Percentiles rank a stretch among this genome's conserved stretches.
phyloP scores from a whole-genome alignment of 352 stramenopile species.

The Pythium scleroteichum region DNA sequence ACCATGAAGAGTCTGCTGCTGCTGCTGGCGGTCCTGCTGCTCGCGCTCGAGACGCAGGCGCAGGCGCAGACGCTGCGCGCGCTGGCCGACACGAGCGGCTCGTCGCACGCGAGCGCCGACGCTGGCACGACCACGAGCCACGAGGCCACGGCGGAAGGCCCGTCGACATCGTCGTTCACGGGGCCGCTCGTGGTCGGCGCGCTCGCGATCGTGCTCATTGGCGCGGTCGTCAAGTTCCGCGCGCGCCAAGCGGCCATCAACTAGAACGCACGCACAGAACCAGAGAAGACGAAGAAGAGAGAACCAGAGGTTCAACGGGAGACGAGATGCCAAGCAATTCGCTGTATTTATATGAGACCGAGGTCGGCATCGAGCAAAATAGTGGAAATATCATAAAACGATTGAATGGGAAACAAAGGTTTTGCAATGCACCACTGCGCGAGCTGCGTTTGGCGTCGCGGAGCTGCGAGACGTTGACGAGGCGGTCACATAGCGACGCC shows the following conservation, averaged over 20 bases:
- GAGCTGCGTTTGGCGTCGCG: too few species aligned
- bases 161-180: slow-evolving; percentile 31
- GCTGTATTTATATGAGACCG: slow-evolving; percentile 15
- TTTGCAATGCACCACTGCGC: too few species aligned
- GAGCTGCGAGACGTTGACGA: too few species aligned
- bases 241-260: slow-evolving; percentile 26
- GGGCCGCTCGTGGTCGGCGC: slow-evolving; percentile 46
- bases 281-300: not conserved
- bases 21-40: not conserved
- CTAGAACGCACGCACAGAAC: not conserved
- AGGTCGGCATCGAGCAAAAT: too few species aligned
- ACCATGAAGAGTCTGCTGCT: not conserved
- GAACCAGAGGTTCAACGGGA: not conserved
- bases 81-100: not conserved
- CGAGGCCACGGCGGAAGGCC: slow-evolving; percentile 10
- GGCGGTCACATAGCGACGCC: too few species aligned
- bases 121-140: slow-evolving; percentile 1
- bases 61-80: not conserved
- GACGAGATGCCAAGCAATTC: too few species aligned
- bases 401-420: too few species aligned
- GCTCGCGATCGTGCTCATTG: slow-evolving; percentile 58
- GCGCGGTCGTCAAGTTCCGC: slow-evolving; percentile 51
- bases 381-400: too few species aligned
- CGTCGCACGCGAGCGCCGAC: slow-evolving; percentile 4
- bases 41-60: not conserved